A percentile compares a stretch with the other conserved stretches of the same genome.
Conservation (phyloP, 352 stramenopile species). For the Chrysophaeum taylorii region DNA sequence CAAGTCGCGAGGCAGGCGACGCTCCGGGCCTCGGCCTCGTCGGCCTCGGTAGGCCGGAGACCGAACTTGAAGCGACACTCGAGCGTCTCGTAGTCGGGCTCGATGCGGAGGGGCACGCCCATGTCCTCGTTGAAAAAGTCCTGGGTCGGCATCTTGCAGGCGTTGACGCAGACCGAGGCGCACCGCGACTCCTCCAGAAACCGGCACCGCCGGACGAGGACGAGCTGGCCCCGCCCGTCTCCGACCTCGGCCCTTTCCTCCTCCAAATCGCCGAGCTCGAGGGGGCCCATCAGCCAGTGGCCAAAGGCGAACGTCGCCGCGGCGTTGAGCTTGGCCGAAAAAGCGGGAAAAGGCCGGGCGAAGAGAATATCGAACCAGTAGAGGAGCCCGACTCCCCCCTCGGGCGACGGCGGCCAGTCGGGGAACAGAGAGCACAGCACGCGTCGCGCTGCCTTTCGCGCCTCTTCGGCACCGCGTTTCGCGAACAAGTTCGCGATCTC, state of each 20-base stretch:
- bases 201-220: conserved; percentile 58
- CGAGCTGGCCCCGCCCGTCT: conserved; percentile 36
- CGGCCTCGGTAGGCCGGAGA: conserved; percentile 37
- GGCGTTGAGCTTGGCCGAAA: conserved; percentile 51
- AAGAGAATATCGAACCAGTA: background rate
- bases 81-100: conserved; percentile 64
- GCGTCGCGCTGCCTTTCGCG: too few relatives aligned
- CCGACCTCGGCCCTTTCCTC: conserved; percentile 16
- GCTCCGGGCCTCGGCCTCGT: too few relatives aligned
- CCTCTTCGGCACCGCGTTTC: too few relatives aligned
- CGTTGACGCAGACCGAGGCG: conserved; percentile 64
- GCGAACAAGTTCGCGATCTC: too few relatives aligned
- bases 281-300: conserved; percentile 59
- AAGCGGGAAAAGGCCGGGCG: conserved; percentile 24
- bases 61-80: conserved; percentile 62
- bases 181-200: conserved; percentile 62
- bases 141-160: conserved; percentile 63
- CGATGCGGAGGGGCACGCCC: conserved; percentile 61
- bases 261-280: conserved; percentile 45
- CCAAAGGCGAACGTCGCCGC: conserved; percentile 41
- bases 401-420: too few relatives aligned
- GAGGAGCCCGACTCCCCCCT: too few relatives aligned
- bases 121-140: conserved; percentile 67
- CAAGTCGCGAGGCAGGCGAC: too few relatives aligned
- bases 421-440: too few relatives aligned